These are phyloP conservation scores for Sugiyamaella qingdaonensis DNA, from an alignment of 805 yeast genomes.

Conservation along the genomic window DNA sequence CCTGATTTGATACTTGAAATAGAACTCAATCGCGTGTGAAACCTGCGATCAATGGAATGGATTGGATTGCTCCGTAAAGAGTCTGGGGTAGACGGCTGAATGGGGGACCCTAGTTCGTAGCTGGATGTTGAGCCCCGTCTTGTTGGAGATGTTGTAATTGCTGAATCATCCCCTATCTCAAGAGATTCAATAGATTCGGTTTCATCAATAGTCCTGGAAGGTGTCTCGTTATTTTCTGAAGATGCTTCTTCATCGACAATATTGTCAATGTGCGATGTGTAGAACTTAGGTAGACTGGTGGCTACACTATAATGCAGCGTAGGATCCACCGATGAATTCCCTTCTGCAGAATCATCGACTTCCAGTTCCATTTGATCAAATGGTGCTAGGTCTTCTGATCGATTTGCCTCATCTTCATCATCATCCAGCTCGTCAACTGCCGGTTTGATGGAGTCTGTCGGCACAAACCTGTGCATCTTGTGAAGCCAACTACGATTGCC, in stretches of 20 bases:
- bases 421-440: neutral
- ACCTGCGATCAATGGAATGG: slow-evolving; percentile 19
- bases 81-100: slow-evolving; percentile 14
- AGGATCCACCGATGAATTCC: too few species aligned
- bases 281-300: too few species aligned
- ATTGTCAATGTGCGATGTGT: too few species aligned
- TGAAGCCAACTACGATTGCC: neutral
- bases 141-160: neutral
- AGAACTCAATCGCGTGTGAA: slow-evolving; percentile 21
- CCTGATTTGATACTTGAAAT: slow-evolving; percentile 7
- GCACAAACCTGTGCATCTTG: slow-evolving; percentile 2
- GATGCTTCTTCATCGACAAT: too few species aligned
- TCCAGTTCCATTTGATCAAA: neutral
- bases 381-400: neutral
- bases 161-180: neutral
- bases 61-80: slow-evolving; percentile 8
- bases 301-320: too few species aligned
- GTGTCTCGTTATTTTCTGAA: too few species aligned
- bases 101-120: slow-evolving; percentile 3
- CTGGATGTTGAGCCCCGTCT: neutral
- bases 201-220: neutral
- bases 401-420: neutral
- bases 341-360: neutral
- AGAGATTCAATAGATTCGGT: neutral
- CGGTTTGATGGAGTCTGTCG: neutral